Evolutionary conservation across 805 yeast genomes (phyloP).

Genomic region (Candida hungchunana): DNA sequence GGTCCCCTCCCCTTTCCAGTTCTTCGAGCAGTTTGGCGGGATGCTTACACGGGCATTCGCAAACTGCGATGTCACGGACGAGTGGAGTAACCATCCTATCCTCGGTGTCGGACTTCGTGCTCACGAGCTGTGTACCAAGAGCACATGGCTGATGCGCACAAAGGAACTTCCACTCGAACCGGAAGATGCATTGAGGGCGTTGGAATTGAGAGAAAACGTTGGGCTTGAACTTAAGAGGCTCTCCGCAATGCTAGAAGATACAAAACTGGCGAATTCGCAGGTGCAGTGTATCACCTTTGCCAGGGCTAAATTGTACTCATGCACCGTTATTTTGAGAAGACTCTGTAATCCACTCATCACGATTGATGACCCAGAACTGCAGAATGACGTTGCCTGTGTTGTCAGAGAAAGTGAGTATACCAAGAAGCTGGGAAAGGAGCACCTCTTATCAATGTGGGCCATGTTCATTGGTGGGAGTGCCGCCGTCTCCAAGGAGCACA

Average conservation of each 20-base stretch:
- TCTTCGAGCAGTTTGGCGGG: slow-evolving; percentile 22
- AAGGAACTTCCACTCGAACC: slow-evolving; percentile 13
- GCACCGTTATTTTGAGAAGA: slow-evolving; percentile 18
- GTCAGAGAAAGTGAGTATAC: slow-evolving; percentile 13
- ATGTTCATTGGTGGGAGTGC: slow-evolving; percentile 24
- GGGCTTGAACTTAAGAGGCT: slow-evolving; percentile 4
- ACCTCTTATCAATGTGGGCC: slow-evolving; percentile 21
- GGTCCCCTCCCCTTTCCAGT: slow-evolving; percentile 25
- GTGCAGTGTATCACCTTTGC: slow-evolving; percentile 17
- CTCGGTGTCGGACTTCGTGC: slow-evolving; percentile 19
- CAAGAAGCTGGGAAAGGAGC: slow-evolving; percentile 5
- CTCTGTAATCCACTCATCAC: slow-evolving; percentile 12
- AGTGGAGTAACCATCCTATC: slow-evolving; percentile 25
- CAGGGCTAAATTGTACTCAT: slow-evolving; percentile 15
- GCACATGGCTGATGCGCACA: slow-evolving; percentile 23
- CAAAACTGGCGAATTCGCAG: slow-evolving; percentile 9
- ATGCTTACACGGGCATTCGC: slow-evolving; percentile 13
- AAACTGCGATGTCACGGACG: slow-evolving; percentile 3
- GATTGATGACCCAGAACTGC: slow-evolving; percentile 10
- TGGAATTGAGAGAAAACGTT: slow-evolving; percentile 10
- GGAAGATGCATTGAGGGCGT: slow-evolving; percentile 9
- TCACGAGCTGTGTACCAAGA: slow-evolving; percentile 20
- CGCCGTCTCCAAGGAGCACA: slow-evolving; percentile 11
- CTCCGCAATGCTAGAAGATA: not conserved
- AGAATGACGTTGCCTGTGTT: slow-evolving; percentile 13